Conservation (phyloP, 305 asterid genomes). For the Vinca major region DNA sequence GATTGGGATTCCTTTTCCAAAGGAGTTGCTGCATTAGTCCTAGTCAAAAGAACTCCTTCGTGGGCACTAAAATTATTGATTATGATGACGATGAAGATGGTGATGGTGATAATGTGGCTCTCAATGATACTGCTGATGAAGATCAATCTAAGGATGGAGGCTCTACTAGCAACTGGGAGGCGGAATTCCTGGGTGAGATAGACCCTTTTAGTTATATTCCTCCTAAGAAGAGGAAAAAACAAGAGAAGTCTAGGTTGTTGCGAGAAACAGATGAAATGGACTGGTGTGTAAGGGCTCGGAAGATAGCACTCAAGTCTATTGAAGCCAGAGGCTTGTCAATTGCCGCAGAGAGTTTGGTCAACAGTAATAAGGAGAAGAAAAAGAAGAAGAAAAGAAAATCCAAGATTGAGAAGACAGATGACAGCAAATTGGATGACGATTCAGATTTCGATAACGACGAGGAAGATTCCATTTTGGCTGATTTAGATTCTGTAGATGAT, state of each 20-base stretch:
- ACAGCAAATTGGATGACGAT: constrained; percentile 24
- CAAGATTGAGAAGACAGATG: constrained; percentile 21
- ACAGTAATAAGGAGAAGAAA: constrained; percentile 34
- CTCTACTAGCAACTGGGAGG: constrained; percentile 46
- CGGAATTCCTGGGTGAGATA: constrained; percentile 60
- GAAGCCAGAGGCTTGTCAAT: constrained; percentile 68
- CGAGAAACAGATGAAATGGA: constrained; percentile 50
- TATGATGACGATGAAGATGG: constrained; percentile 16
- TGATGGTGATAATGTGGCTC: constrained; percentile 19
- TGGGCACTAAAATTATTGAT: constrained; percentile 22
- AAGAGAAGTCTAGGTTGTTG: constrained; percentile 40
- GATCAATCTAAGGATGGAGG: constrained; percentile 12
- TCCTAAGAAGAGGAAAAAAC: constrained; percentile 38
- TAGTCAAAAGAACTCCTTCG: constrained; percentile 15
- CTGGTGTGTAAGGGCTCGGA: constrained; percentile 94
- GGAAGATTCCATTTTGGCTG: constrained; percentile 26
- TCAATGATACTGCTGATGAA: constrained; percentile 4
- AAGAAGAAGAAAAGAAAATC: constrained; percentile 40
- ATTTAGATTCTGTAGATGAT: constrained; percentile 19
- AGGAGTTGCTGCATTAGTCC: constrained; percentile 29
- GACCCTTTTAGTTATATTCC: constrained; percentile 21
- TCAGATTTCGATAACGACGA: constrained; percentile 33
- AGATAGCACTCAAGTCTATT: constrained; percentile 74
- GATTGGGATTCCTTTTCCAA: constrained; percentile 25
- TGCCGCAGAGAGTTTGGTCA: constrained; percentile 45